Base-by-base conservation (phyloP, 805 yeast species). In the Nakazawaea peltata region DNA sequence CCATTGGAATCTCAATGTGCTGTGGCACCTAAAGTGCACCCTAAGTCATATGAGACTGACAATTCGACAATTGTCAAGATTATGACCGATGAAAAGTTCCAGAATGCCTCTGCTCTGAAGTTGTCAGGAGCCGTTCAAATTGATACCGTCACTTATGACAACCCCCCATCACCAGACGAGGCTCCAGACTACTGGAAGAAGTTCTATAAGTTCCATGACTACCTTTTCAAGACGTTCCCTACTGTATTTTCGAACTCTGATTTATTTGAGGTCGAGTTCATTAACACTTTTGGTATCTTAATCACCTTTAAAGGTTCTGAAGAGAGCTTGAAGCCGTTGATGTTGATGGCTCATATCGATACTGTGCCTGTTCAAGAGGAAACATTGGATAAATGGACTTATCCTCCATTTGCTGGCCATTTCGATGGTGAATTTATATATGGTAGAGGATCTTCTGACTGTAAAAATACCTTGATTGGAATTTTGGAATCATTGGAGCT, bases 391-490 rank as follows among this genome's bases (percentile, higher is more conserved):
- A 60, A 68, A 39, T 80, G 88, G 88, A 57, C 61, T 1, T 61
- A 71, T 49, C 77, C 76, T 5, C 87, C 88, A 1, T 79, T 69
- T 42, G 49, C 59, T 8, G 81, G 77, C n/a, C 60, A 65, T 45
- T 78, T 59, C 46, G 87, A 81, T 43, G 82, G 81, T 13, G 59
- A 63, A 24, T 54, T 47, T 29, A 44, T 81, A 10, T 80, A 76
- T 69, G 90, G 90, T 2, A 65, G 90, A 43, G 90, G 92, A 19
- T 48, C 81, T 4, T 53, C 67, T 28, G 92, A 82, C 52, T 75
- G 82, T 49, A 82, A 82, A 51, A 74, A 74, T 51, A 54, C 74
- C 24, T 58, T 82, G 34, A 60, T 76, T 36, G 78, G 73, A 3
- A 68, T 76, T 28, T 50, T 80, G 45, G 84, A 79, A 48, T 65